A percentile compares a stretch with the other conserved stretches of the same genome.
Conservation (phyloP, 2,329 filamentous ascomycete species). For the Pseudogymnoascus sp. region DNA sequence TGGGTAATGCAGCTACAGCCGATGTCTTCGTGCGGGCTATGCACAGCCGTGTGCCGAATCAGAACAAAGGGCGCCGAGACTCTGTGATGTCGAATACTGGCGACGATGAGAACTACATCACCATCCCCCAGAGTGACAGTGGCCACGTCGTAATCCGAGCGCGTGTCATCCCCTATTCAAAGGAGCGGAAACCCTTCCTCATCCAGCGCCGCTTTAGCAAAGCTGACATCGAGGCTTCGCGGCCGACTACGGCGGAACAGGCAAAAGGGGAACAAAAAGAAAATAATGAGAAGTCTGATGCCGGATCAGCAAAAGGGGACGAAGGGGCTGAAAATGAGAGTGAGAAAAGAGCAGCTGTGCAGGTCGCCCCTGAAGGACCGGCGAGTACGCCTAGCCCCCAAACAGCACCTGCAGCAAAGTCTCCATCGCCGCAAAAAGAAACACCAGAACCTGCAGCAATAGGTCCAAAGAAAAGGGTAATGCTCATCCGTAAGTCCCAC, state of each 20-base stretch:
- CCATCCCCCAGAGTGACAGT: neutral
- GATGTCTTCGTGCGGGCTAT: conserved; percentile 41
- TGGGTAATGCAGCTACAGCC: conserved; percentile 35
- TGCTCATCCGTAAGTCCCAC: conserved; percentile 41
- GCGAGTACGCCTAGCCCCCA: conserved; percentile 1
- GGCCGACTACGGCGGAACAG: neutral
- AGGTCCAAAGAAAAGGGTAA: conserved; percentile 21
- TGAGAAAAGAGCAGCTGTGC: conserved; percentile 6
- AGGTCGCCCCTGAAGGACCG: neutral
- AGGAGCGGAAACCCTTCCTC: conserved; percentile 38
- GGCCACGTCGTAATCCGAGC: conserved; percentile 35
- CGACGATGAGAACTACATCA: neutral
- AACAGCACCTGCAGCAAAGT: neutral
- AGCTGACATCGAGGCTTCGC: conserved; percentile 35
- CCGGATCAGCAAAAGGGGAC: neutral
- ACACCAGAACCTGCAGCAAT: neutral
- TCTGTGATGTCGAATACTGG: neutral
- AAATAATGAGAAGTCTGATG: neutral
- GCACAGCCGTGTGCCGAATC: conserved; percentile 31
- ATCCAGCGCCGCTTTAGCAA: conserved; percentile 41
- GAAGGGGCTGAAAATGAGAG: neutral
- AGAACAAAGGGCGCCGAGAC: neutral
- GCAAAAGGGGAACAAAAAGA: neutral
- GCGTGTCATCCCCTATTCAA: conserved; percentile 35
- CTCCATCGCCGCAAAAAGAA: neutral